phyloP scores from a whole-genome alignment of 2,329 filamentous ascomycete species.

The Colletotrichum sp. region DNA sequence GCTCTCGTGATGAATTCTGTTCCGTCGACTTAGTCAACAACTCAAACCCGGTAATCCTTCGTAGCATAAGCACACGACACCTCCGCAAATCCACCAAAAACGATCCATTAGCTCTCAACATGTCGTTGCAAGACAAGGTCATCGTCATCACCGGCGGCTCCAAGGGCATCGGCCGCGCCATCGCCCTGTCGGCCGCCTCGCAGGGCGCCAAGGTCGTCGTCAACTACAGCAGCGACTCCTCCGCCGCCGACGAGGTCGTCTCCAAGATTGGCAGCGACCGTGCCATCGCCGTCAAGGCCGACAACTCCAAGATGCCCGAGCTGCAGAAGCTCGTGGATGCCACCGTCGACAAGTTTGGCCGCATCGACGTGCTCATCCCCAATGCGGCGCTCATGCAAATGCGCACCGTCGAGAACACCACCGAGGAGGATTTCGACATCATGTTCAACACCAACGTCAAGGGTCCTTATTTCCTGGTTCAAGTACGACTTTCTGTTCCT shows the following conservation, averaged over 20 bases:
- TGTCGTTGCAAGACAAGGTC: constrained; percentile 42
- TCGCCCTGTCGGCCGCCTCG: constrained; percentile 60
- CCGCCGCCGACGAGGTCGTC: constrained; percentile 54
- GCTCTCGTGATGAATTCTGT: neutral
- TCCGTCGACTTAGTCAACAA: neutral
- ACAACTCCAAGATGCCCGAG: constrained; percentile 51
- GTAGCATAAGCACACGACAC: neutral
- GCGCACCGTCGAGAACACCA: constrained; percentile 52
- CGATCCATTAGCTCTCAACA: neutral
- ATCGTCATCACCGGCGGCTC: constrained; percentile 60
- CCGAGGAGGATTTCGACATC: constrained; percentile 55
- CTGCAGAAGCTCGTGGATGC: constrained; percentile 54
- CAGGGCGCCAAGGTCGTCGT: constrained; percentile 63
- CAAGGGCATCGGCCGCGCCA: constrained; percentile 65
- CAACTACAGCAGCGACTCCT: constrained; percentile 55
- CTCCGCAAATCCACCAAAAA: neutral
- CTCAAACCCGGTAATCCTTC: neutral
- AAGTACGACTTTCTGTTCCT: constrained; percentile 30
- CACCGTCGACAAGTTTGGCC: constrained; percentile 54
- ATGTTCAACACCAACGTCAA: constrained; percentile 61
- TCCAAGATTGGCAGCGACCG: constrained; percentile 50
- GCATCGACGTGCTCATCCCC: constrained; percentile 63
- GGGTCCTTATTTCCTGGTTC: constrained; percentile 58
- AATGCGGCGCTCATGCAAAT: constrained; percentile 60
- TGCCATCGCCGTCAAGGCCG: constrained; percentile 60